Evolutionary conservation across 1,284 basidiomycete genomes (phyloP).

Genomic region (Erythrobasidium hasegawianum): DNA sequence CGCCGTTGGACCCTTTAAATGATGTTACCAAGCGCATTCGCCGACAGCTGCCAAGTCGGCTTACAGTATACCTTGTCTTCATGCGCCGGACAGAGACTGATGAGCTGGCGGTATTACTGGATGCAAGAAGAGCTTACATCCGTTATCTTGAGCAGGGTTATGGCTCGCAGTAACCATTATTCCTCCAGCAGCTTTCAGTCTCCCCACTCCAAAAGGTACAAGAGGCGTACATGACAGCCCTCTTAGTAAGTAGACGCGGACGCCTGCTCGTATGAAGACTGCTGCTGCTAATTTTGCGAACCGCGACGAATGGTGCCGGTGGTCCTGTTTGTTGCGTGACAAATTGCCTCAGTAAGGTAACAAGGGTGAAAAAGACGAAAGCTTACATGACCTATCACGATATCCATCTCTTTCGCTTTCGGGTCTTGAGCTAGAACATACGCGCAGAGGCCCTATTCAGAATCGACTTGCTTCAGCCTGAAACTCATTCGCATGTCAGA

Average conservation of each 20-base stretch:
- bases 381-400: slow-evolving; percentile 61
- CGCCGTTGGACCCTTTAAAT: slow-evolving; percentile 42
- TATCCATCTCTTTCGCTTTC: slow-evolving; percentile 59
- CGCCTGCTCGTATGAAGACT: slow-evolving; percentile 61
- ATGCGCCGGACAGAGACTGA: too few species aligned
- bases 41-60: too few species aligned
- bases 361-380: too few species aligned
- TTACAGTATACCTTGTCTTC: slow-evolving; percentile 10
- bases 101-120: too few species aligned
- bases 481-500: too few species aligned
- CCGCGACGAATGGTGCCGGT: slow-evolving; percentile 67
- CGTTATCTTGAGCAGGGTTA: slow-evolving; percentile 73
- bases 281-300: slow-evolving; percentile 72
- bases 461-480: too few species aligned
- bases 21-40: too few species aligned
- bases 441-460: slow-evolving; percentile 73
- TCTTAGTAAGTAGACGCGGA: slow-evolving; percentile 66
- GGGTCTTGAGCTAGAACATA: slow-evolving; percentile 60
- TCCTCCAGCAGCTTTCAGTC: slow-evolving; percentile 66
- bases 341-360: too few species aligned
- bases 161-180: slow-evolving; percentile 87
- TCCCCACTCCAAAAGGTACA: slow-evolving; percentile 70
- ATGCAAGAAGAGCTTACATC: slow-evolving; percentile 66
- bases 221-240: slow-evolving; percentile 75
- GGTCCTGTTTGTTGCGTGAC: too few species aligned